Evolutionary conservation across 306 rosid genomes (phyloP), one percentile per base, ranked within the genome.

Genomic region (Abrus pulchellus): DNA sequence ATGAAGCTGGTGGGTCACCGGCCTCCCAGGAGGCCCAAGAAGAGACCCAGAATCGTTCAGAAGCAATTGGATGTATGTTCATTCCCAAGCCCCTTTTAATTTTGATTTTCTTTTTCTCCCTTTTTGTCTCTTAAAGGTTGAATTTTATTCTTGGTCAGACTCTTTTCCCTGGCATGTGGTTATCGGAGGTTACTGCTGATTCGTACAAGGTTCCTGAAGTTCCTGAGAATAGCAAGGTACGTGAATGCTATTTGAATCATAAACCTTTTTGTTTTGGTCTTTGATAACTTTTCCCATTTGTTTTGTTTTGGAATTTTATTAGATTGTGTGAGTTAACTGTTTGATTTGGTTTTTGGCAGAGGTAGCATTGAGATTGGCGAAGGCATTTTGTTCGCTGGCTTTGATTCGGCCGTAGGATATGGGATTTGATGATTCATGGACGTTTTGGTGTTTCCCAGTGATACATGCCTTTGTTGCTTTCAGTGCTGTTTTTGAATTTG

Each of bases 1-100:
- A 74, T 89, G 82, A 82, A 12, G 72, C 28, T 95, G 62, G 1
- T 90, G 73, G 93, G 92, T 60, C 93, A 87, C 73, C 78, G 91
- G 56, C 98, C 97, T 6, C 92, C 88, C 13, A 88, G 99, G 57
- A 83, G 97, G 77, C 99, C 98, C 43, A 89, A 89, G 80, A 90
- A 79, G 83, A 82, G 97, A 11, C 84, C 85, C 43, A 91, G 90
- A 54, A 80, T 6, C 44, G 89, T 90, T 6, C 98, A 91, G 87
- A 93, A 56, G 73, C 87, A 88, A 82, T 55, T 94, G 84, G 98
- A 94, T 74, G 98, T 91, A 83, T 82, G 92, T 67, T 4, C 6
- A 40, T 69, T 74, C 2, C 40, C 10, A 32, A 1, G 3, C 45
- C 12, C 10, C 45, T 8, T 47, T 8, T 11, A 29, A 1, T 57